Conservation (phyloP, 495 filamentous ascomycete species). For the Xylaria sp. region DNA sequence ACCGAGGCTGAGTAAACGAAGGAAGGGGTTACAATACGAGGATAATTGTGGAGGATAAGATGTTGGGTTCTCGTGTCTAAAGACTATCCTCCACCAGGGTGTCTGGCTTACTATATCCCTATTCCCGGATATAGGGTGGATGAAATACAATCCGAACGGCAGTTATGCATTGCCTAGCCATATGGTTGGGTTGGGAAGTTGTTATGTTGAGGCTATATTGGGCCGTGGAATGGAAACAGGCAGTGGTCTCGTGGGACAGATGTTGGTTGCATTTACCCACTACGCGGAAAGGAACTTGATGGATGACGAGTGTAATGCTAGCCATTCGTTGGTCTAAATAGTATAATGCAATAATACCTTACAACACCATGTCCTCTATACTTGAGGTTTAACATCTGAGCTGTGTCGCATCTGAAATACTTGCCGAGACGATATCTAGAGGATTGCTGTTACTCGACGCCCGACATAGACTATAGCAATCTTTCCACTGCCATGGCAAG, state of each 20-base stretch:
- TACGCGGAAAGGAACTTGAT: constrained; percentile 18
- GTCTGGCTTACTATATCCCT: background rate
- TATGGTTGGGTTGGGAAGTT: background rate
- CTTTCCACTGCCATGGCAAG: background rate
- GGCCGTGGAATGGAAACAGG: background rate
- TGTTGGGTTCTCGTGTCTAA: background rate
- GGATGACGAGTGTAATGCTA: constrained; percentile 23
- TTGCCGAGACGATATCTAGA: background rate
- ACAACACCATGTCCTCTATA: background rate
- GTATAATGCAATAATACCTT: constrained; percentile 29
- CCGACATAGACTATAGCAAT: background rate
- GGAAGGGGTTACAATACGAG: constrained; percentile 7
- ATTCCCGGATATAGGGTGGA: background rate
- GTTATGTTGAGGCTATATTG: background rate
- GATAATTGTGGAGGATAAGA: background rate
- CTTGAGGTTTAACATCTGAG: background rate
- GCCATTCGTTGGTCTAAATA: constrained; percentile 10
- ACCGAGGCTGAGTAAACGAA: background rate
- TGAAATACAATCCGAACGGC: background rate
- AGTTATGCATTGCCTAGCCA: background rate
- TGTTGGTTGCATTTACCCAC: constrained; percentile 19
- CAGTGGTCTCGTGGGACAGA: background rate
- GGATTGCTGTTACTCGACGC: background rate
- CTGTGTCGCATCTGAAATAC: background rate
- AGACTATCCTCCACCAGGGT: background rate